These are phyloP conservation scores for Cyclotella baltica DNA, from an alignment of 108 stramenopile genomes.

Conservation along the genomic window DNA sequence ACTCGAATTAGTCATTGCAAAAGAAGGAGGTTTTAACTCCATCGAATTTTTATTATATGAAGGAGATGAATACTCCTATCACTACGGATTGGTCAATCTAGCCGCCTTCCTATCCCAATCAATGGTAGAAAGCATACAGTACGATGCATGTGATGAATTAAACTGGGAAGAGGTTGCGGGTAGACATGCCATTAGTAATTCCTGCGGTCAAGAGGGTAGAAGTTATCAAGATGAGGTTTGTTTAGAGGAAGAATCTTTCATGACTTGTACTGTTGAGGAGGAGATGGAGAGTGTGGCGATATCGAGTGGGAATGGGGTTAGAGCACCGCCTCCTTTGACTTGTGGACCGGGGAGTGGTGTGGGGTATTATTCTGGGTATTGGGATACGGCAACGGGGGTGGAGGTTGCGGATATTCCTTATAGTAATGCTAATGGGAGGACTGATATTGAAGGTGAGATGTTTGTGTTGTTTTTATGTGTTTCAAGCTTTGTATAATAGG, in stretches of 20 bases:
- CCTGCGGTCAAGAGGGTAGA: conserved; percentile 20
- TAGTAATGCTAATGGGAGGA: conserved; percentile 33
- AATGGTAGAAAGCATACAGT: conserved; percentile 9
- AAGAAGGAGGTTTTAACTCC: background rate
- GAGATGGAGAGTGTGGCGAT: conserved; percentile 8
- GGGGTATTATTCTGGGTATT: conserved; percentile 28
- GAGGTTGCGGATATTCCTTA: conserved; percentile 16
- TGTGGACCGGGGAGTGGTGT: conserved; percentile 15
- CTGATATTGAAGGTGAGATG: conserved; percentile 31
- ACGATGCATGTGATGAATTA: conserved; percentile 7
- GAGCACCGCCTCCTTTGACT: conserved; percentile 23
- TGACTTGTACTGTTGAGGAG: background rate
- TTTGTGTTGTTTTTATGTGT: background rate
- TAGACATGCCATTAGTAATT: conserved; percentile 17
- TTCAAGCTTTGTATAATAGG: background rate
- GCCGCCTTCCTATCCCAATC: background rate
- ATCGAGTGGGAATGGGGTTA: conserved; percentile 1
- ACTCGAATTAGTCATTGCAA: background rate
- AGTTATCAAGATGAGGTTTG: conserved; percentile 11
- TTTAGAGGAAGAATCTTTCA: background rate
- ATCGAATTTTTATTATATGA: background rate
- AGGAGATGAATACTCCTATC: background rate
- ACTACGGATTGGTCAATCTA: conserved; percentile 5
- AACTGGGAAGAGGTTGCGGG: conserved; percentile 23
- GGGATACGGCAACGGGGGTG: conserved; percentile 23